A percentile compares a stretch with the other conserved stretches of the same genome.
These are phyloP conservation scores for Debaryomyces sp. DNA, from an alignment of 1,139 yeast genomes.

Conservation along the genomic window DNA sequence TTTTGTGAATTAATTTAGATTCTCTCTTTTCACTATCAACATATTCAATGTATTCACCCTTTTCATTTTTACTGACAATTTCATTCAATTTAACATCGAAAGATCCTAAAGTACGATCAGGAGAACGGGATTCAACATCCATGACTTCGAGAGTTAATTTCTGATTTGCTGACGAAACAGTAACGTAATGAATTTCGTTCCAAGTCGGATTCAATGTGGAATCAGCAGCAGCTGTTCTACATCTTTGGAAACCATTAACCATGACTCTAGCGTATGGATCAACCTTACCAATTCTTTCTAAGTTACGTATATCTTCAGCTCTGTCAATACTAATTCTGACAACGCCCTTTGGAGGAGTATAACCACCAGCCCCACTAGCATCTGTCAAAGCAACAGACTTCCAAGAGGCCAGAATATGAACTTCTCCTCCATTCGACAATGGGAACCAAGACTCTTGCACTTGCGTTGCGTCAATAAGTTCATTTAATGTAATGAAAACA, in stretches of 20 bases:
- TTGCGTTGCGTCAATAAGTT: conserved; percentile 74
- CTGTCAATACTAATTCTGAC: conserved; percentile 71
- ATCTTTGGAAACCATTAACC: conserved; percentile 74
- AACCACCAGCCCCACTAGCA: conserved; percentile 72
- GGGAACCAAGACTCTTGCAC: conserved; percentile 80
- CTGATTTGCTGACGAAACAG: conserved; percentile 81
- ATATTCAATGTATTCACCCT: conserved; percentile 65
- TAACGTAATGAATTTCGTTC: conserved; percentile 81
- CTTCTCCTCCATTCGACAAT: conserved; percentile 69
- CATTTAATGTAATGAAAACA: conserved; percentile 64
- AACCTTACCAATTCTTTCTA: conserved; percentile 85
- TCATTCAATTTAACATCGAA: conserved; percentile 70
- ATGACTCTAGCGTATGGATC: conserved; percentile 89
- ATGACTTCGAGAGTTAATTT: conserved; percentile 82
- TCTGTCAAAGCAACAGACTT: conserved; percentile 78
- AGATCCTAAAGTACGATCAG: conserved; percentile 88
- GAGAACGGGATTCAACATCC: conserved; percentile 79
- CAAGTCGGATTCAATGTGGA: conserved; percentile 79
- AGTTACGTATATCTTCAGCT: conserved; percentile 76
- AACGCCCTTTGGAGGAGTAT: conserved; percentile 92
- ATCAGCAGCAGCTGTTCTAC: conserved; percentile 73
- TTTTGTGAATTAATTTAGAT: conserved; percentile 65
- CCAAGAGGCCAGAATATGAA: conserved; percentile 74
- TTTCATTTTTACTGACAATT: conserved; percentile 67
- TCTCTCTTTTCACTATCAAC: conserved; percentile 58